Conservation (phyloP, 345 rosid species). For the Fremontodendron californicum region DNA sequence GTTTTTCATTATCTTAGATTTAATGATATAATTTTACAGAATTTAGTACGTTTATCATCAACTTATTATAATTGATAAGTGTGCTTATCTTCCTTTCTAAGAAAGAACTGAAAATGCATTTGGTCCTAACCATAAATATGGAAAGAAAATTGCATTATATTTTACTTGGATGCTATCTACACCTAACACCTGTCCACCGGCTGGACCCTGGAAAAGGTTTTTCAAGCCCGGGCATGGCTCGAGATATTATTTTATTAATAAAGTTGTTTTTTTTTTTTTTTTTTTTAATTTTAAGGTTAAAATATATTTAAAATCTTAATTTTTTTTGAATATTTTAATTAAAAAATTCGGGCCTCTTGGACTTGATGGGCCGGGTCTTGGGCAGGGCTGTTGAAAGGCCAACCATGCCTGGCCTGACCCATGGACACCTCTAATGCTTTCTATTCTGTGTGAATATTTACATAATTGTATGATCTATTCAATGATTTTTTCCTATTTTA, state of each 20-base stretch:
- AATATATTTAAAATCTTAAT: no score
- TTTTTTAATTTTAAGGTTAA: no score
- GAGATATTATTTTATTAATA: no score
- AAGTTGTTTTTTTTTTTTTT: no score
- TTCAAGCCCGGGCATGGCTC: no score
- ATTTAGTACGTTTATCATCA: not conserved
- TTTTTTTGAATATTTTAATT: no score
- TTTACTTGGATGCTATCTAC: not conserved
- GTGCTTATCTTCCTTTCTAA: not conserved
- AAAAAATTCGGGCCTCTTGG: no score
- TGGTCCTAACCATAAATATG: not conserved
- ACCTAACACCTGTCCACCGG: not conserved
- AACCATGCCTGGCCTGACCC: no score
- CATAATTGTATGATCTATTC: not conserved
- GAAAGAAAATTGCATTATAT: not conserved
- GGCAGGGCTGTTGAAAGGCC: no score
- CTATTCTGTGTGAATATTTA: not conserved
- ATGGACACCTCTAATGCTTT: not conserved
- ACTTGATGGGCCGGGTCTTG: no score
- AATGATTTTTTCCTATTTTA: not conserved
- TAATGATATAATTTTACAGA: not conserved
- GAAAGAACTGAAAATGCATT: not conserved
- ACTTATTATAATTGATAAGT: not conserved
- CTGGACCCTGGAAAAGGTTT: no score
- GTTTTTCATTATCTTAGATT: not conserved